Evolutionary conservation across 495 filamentous ascomycete species (phyloP).

Genomic region (Annulohypoxylon maeteangense): DNA sequence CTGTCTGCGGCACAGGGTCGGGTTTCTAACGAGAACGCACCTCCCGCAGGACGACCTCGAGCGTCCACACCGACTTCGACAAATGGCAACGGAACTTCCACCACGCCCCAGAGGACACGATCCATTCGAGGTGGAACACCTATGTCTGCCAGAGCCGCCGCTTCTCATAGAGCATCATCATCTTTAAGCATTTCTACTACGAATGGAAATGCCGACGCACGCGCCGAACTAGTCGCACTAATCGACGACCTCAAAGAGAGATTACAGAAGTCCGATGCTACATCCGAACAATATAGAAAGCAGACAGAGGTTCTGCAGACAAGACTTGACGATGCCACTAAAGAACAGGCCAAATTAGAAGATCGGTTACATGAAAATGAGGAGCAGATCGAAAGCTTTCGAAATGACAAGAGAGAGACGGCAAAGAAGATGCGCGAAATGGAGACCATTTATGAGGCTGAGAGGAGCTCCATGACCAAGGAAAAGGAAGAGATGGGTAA

Average conservation of each 20-base stretch:
- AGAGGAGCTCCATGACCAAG: conserved; percentile 85
- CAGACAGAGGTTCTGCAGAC: conserved; percentile 86
- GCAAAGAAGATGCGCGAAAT: conserved; percentile 85
- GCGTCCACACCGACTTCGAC: conserved; percentile 52
- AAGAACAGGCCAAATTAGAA: conserved; percentile 86
- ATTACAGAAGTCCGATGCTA: conserved; percentile 80
- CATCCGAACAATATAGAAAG: conserved; percentile 82
- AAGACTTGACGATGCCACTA: conserved; percentile 83
- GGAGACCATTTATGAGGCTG: conserved; percentile 88
- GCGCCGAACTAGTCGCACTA: conserved; percentile 76
- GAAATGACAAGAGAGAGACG: conserved; percentile 81
- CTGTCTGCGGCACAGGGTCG: conserved; percentile 53
- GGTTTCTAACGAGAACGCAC: conserved; percentile 48
- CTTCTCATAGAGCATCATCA: conserved; percentile 69
- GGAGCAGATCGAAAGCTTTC: conserved; percentile 78
- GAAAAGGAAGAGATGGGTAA: conserved; percentile 89
- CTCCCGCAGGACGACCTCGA: conserved; percentile 38
- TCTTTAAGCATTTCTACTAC: conserved; percentile 69
- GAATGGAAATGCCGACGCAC: conserved; percentile 64
- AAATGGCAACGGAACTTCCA: conserved; percentile 30
- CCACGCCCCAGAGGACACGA: conserved; percentile 57
- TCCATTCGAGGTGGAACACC: conserved; percentile 67
- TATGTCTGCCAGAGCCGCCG: conserved; percentile 74
- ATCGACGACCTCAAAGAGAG: conserved; percentile 87
- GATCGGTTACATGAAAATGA: conserved; percentile 85